Base-by-base conservation (phyloP, 2,329 filamentous ascomycete species). In the Phyllosticta paracitricarpa region DNA sequence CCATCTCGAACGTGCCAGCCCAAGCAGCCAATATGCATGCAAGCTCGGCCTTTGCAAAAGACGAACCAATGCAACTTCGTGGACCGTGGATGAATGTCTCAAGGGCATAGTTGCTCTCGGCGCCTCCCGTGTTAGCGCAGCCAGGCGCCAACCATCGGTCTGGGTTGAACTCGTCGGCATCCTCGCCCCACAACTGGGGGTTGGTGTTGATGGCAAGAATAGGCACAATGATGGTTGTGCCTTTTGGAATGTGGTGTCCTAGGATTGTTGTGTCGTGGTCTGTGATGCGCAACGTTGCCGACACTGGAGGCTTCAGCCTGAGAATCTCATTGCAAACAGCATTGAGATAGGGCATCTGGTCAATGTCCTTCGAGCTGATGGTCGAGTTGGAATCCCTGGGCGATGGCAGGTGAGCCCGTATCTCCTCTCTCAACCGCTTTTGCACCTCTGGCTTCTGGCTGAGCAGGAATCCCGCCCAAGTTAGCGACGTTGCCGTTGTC, bases 41-140 rank as follows among this genome's bases (percentile, higher is more conserved):
- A 73, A 96, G 89, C 78, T 97, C 93, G 0, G 87, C 84, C 70
- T 85, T 87, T 0, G 92, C 89, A 75, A 96, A 96, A 2, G 80
- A 79, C 72, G 86, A 82, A 0, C 91, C 92, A 66, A 96, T 96
- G 70, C 92, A 96, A 69, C 87, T 89, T 59, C 91, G 79, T 1
- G 91, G 91, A 0, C 92, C 92, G 71, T 96, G 90, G 62, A 96
- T 73, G 75, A 96, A 96, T 0, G 89, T 93, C 74, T 93, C 71
- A 68, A 88, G 86, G 0, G 86, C 83, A 71, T 88, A 96, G 73
- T 93, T 94, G 66, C 82, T 89, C 17, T 80, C 78, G 1, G 89
- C 87, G 8, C 89, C 89, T 6, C 90, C 90, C 52, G 82, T 84
- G 61, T 85, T 85, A 4, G 77, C 75, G 48, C 74, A 73, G 6